phyloP scores from a whole-genome alignment of 2,329 filamentous ascomycete species.

The Pseudogymnoascus sp. region DNA sequence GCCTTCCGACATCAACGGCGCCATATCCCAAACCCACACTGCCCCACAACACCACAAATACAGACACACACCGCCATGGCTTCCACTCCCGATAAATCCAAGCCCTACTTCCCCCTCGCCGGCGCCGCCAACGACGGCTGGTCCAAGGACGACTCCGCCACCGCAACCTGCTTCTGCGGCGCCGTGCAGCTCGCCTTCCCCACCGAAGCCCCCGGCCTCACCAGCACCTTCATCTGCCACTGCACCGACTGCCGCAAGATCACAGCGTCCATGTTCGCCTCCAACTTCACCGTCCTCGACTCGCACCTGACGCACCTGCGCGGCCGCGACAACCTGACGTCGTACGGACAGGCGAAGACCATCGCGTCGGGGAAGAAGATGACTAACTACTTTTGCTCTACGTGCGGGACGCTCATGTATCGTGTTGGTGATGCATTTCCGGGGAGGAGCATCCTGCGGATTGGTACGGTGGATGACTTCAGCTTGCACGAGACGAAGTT shows the following conservation, averaged over 20 bases:
- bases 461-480: constrained; percentile 57
- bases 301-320: constrained; percentile 39
- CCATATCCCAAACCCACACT: background rate
- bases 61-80: constrained; percentile 12
- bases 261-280: constrained; percentile 53
- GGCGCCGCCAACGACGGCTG: constrained; percentile 35
- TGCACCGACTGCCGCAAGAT: constrained; percentile 55
- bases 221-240: constrained; percentile 48
- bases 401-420: constrained; percentile 54
- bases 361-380: constrained; percentile 41
- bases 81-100: constrained; percentile 19
- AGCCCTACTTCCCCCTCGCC: constrained; percentile 32
- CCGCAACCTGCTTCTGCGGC: constrained; percentile 51
- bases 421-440: constrained; percentile 38
- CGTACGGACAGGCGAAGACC: constrained; percentile 39
- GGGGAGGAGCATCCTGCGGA: constrained; percentile 39
- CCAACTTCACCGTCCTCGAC: constrained; percentile 46
- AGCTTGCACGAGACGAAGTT: constrained; percentile 47
- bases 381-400: constrained; percentile 53
- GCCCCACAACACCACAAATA: background rate
- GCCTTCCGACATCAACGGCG: background rate
- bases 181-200: constrained; percentile 46
- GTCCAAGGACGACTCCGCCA: constrained; percentile 39
- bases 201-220: constrained; percentile 35
- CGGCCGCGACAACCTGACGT: constrained; percentile 41